Percentiles rank a stretch among this genome's conserved stretches.
These are phyloP conservation scores for Fusarium metavorans DNA, from an alignment of 2,329 filamentous ascomycete genomes.

Conservation along the genomic window DNA sequence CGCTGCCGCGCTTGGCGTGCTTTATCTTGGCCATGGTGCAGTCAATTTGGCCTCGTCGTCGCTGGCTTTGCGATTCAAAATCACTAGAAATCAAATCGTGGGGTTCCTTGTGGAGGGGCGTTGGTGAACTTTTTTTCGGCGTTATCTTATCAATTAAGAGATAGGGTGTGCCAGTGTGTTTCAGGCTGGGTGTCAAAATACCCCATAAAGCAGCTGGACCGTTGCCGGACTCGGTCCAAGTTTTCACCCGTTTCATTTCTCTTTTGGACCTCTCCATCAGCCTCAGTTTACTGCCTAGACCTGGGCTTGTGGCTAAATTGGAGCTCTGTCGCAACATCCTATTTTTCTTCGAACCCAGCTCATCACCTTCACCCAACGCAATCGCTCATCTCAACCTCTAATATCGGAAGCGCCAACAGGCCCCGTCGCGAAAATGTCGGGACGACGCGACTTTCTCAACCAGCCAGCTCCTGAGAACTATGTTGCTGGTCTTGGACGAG, in stretches of 20 bases:
- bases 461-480: constrained; percentile 89
- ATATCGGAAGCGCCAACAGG: constrained; percentile 26
- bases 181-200: not conserved
- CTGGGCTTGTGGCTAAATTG: constrained; percentile 5
- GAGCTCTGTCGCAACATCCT: constrained; percentile 18
- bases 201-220: constrained; percentile 15
- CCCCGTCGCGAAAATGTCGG: constrained; percentile 58
- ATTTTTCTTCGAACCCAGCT: not conserved
- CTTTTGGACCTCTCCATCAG: constrained; percentile 17
- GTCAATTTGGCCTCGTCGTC: not conserved
- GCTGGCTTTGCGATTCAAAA: constrained; percentile 5
- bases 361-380: not conserved
- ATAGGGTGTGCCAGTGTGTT: not conserved
- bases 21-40: constrained; percentile 65
- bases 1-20: constrained; percentile 64
- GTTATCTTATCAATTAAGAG: constrained; percentile 28
- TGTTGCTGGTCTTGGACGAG: constrained; percentile 95
- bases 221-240: not conserved
- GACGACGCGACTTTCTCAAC: constrained; percentile 86
- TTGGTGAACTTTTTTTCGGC: constrained; percentile 40
- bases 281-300: constrained; percentile 25
- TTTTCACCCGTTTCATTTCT: constrained; percentile 26
- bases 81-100: constrained; percentile 3
- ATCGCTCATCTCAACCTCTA: constrained; percentile 3
- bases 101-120: constrained; percentile 33